Percentiles rank a stretch among this genome's conserved stretches.
phyloP scores from a whole-genome alignment of 495 filamentous ascomycete species.

The Daldinia decipiens region DNA sequence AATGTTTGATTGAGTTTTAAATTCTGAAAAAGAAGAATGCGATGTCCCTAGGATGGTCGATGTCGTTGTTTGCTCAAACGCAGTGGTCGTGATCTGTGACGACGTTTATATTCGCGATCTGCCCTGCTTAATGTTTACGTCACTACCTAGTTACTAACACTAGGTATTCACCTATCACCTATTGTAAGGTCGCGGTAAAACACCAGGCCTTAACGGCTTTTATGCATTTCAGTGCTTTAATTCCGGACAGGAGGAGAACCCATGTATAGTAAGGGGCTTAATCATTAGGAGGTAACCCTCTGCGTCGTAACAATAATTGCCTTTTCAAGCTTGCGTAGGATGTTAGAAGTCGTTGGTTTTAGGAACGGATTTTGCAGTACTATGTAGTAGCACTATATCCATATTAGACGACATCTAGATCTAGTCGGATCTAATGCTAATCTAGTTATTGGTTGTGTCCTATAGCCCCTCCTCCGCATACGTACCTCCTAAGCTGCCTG shows the following conservation, averaged over 20 bases:
- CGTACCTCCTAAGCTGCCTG: too few species aligned
- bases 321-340: neutral
- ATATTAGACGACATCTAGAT: neutral
- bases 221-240: constrained; percentile 13
- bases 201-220: neutral
- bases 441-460: neutral
- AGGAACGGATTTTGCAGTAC: too few species aligned
- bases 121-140: neutral
- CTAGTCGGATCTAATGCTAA: neutral
- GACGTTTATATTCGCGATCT: constrained; percentile 12
- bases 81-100: neutral
- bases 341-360: neutral
- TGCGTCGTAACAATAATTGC: neutral
- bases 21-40: neutral
- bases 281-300: neutral
- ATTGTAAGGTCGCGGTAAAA: neutral
- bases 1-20: neutral
- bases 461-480: neutral
- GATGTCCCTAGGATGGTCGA: neutral
- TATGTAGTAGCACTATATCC: neutral
- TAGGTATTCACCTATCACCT: too few species aligned
- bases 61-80: neutral
- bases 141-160: neutral
- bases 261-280: neutral
- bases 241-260: neutral